Conservation (phyloP, 768 basidiomycete genomes). For the Amanita jacksonii region DNA sequence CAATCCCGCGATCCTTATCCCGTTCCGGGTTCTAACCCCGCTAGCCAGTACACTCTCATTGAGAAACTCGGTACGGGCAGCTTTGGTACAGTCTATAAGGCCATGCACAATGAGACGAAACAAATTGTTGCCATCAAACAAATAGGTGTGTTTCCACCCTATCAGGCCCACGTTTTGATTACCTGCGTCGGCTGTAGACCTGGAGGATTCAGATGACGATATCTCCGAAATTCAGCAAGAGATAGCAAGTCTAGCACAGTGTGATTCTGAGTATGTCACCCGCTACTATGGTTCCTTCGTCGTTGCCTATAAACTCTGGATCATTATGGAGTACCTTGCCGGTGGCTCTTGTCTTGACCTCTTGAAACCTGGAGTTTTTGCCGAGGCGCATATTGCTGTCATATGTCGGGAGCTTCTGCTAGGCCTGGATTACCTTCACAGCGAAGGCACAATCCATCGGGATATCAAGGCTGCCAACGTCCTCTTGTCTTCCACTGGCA, state of each 20-base stretch:
- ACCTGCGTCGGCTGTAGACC: conserved; percentile 41
- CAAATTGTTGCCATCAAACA: conserved; percentile 98
- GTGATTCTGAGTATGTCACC: conserved; percentile 95
- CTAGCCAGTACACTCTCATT: conserved; percentile 83
- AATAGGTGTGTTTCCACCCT: conserved; percentile 51
- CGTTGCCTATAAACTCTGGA: conserved; percentile 96
- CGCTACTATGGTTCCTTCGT: conserved; percentile 97
- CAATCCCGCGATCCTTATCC: conserved; percentile 52
- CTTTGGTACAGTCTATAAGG: conserved; percentile 97
- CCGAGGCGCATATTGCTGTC: conserved; percentile 91
- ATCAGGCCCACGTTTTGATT: conserved; percentile 1
- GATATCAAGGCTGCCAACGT: conserved; percentile 99
- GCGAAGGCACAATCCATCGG: conserved; percentile 92
- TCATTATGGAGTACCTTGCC: conserved; percentile 98
- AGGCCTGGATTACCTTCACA: conserved; percentile 94
- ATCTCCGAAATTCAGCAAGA: conserved; percentile 98
- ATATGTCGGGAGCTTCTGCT: conserved; percentile 87
- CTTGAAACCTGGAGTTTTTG: conserved; percentile 83
- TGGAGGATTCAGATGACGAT: conserved; percentile 98
- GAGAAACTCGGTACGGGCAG: conserved; percentile 97
- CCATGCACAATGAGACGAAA: conserved; percentile 87
- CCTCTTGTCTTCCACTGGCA: conserved; percentile 80
- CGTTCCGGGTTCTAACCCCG: conserved; percentile 69
- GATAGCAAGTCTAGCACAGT: conserved; percentile 91
- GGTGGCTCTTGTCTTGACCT: conserved; percentile 98